These are phyloP conservation scores for Blepharisma stoltei DNA, from an alignment of 73 alveolate species.

Conservation along the genomic window DNA sequence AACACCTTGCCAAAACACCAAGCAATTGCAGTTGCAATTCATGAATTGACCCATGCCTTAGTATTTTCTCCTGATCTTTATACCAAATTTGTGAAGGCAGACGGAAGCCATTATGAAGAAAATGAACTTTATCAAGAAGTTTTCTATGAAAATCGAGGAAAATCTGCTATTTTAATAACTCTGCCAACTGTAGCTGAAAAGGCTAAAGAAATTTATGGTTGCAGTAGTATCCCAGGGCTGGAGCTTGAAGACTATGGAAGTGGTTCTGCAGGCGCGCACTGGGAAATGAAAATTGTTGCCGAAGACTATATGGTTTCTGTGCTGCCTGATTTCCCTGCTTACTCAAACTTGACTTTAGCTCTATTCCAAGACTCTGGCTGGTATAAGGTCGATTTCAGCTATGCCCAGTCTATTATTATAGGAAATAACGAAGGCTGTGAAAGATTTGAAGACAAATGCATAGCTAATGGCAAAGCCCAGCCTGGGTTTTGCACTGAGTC, in stretches of 20 bases:
- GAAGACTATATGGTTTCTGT: conserved; percentile 13
- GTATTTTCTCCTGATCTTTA: conserved; percentile 16
- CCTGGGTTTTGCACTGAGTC: background rate
- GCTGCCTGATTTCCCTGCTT: background rate
- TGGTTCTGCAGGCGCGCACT: conserved; percentile 25
- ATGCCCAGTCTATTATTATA: background rate
- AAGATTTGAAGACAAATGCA: background rate
- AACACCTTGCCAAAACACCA: too few species aligned
- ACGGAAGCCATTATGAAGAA: background rate
- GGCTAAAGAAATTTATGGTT: background rate
- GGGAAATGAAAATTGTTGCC: conserved; percentile 18
- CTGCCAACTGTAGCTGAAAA: background rate
- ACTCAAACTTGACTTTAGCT: background rate
- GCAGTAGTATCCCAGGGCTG: background rate
- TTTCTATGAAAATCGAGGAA: background rate
- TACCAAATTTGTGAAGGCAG: background rate
- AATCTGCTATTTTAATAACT: background rate
- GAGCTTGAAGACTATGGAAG: conserved; percentile 32
- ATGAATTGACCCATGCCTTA: conserved; percentile 24
- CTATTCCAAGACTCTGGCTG: conserved; percentile 19
- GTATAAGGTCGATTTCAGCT: conserved; percentile 11
- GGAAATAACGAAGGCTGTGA: conserved; percentile 15
- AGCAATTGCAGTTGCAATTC: background rate
- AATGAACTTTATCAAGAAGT: background rate
- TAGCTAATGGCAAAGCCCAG: background rate